A percentile compares a stretch with the other conserved stretches of the same genome.
Evolutionary conservation across 2,329 filamentous ascomycete genomes (phyloP).

Genomic region (Monosporascus ibericus): DNA sequence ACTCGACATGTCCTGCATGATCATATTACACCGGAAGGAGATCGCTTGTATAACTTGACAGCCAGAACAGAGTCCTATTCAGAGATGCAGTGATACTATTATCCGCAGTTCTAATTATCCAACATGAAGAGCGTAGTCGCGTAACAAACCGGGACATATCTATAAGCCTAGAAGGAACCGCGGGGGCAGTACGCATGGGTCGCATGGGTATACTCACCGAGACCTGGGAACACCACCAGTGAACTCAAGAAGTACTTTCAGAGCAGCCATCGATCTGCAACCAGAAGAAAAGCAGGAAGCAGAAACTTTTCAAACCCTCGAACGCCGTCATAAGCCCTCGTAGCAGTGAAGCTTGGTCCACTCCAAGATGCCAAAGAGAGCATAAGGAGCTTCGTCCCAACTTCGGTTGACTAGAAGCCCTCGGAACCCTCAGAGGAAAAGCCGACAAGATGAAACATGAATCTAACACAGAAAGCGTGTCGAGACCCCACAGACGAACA

Average conservation of each 20-base stretch:
- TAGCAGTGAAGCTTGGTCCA: constrained; percentile 26
- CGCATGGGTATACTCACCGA: not conserved
- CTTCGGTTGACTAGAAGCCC: constrained; percentile 23
- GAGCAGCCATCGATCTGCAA: not conserved
- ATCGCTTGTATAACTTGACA: no score
- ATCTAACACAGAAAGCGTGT: constrained; percentile 3
- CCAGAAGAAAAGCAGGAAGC: not conserved
- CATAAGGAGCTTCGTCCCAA: constrained; percentile 27
- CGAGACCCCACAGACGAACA: constrained; percentile 11
- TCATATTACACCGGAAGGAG: no score
- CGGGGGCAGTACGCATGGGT: not conserved
- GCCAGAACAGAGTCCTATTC: no score
- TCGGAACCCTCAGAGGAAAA: constrained; percentile 29
- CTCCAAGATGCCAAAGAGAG: constrained; percentile 20
- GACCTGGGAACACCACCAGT: not conserved
- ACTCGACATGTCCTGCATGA: no score
- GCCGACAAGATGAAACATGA: constrained; percentile 17
- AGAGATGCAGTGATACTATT: no score
- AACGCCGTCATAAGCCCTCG: constrained; percentile 29
- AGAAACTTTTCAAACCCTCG: constrained; percentile 23
- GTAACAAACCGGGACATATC: not conserved
- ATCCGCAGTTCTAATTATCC: not conserved
- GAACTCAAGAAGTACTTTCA: not conserved
- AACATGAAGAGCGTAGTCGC: not conserved
- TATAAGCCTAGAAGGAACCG: not conserved